phyloP scores from a whole-genome alignment of 2,329 filamentous ascomycete species.

The Colletotrichum lini region DNA sequence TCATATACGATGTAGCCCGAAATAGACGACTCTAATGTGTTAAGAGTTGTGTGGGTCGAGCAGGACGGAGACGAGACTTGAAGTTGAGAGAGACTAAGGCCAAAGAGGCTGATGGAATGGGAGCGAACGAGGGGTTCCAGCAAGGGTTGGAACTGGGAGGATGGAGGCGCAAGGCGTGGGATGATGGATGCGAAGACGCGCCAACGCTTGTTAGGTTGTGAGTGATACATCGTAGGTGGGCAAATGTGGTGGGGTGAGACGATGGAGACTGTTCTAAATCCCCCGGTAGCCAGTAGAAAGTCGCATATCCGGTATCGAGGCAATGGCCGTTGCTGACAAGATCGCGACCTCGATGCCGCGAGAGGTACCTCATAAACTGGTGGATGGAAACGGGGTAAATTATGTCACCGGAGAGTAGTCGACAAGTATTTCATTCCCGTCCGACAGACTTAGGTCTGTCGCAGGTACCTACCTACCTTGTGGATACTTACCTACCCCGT shows the following conservation, averaged over 20 bases:
- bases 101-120: not conserved
- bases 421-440: not conserved
- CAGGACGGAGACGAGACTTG: not conserved
- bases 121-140: conserved; percentile 3
- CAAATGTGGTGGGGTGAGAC: conserved; percentile 26
- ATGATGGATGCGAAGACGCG: conserved; percentile 19
- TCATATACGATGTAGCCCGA: not conserved
- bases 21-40: not conserved
- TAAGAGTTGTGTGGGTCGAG: not conserved
- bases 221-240: conserved; percentile 1
- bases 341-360: not conserved
- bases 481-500: not conserved
- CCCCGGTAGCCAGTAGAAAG: conserved; percentile 29
- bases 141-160: not conserved
- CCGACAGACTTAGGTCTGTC: not conserved
- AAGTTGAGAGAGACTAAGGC: not conserved
- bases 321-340: not conserved
- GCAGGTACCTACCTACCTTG: not conserved
- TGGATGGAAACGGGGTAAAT: not conserved
- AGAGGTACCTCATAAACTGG: not conserved
- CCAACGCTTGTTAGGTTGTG: conserved; percentile 5
- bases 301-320: not conserved
- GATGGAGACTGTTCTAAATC: conserved; percentile 20
- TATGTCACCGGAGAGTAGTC: not conserved
- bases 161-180: not conserved